Evolutionary conservation across 2,329 filamentous ascomycete genomes (phyloP).

Genomic region (Saccharata proteae): DNA sequence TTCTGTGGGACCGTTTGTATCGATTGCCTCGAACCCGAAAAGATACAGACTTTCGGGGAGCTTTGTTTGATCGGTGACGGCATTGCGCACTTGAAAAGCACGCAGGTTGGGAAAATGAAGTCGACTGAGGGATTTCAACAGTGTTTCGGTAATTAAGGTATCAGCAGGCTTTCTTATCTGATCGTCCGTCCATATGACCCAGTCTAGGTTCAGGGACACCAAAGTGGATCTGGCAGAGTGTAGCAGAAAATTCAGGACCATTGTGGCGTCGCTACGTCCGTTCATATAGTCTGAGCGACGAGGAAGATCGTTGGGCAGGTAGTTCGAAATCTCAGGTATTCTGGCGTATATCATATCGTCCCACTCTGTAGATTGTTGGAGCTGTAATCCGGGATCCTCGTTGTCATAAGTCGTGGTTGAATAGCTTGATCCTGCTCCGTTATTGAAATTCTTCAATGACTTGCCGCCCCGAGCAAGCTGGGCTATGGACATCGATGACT

Average conservation of each 20-base stretch:
- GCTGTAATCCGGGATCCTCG: no score
- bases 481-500: no score
- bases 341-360: no score
- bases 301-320: no score
- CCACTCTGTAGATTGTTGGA: no score
- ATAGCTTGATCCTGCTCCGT: no score
- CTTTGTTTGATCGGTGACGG: constrained; percentile 18
- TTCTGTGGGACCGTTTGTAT: constrained; percentile 8
- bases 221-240: constrained; percentile 14
- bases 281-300: no score
- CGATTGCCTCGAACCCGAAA: constrained; percentile 23
- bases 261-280: constrained; percentile 10
- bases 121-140: constrained; percentile 10
- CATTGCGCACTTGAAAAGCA: constrained; percentile 35
- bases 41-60: constrained; percentile 21
- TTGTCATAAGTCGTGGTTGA: no score
- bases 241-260: constrained; percentile 10
- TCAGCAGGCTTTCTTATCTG: constrained; percentile 1
- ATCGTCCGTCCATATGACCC: constrained; percentile 19
- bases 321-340: no score
- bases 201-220: constrained; percentile 24
- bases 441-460: no score
- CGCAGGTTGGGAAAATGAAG: constrained; percentile 31
- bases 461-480: no score
- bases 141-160: constrained; percentile 2